A percentile compares a stretch with the other conserved stretches of the same genome.
Conservation (phyloP, 495 filamentous ascomycete species). For the Penicillium macrosclerotiorum region DNA sequence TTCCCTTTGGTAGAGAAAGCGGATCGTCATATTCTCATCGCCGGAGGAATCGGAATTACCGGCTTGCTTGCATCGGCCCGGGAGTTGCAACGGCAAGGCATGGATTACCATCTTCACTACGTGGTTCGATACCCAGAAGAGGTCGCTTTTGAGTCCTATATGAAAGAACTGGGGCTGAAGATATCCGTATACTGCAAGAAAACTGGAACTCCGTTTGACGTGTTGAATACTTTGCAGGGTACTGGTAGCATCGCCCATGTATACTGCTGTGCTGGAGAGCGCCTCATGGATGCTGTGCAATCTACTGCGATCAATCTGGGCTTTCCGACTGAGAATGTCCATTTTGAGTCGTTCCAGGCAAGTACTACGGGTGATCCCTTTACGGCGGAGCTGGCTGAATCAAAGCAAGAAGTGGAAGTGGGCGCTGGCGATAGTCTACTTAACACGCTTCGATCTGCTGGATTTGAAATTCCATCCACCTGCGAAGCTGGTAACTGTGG, state of each 20-base stretch:
- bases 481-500: constrained; percentile 14
- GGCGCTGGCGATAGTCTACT: constrained; percentile 1
- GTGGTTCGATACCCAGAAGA: constrained; percentile 6
- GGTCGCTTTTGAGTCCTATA: neutral
- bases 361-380: constrained; percentile 5
- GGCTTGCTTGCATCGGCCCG: constrained; percentile 3
- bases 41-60: constrained; percentile 13
- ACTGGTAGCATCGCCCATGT: constrained; percentile 3
- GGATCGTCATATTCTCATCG: constrained; percentile 6
- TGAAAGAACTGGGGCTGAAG: neutral
- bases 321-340: constrained; percentile 2
- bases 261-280: constrained; percentile 5
- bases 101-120: constrained; percentile 10
- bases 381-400: constrained; percentile 1
- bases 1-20: neutral
- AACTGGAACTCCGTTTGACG: neutral
- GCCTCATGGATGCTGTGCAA: constrained; percentile 1
- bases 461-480: constrained; percentile 9
- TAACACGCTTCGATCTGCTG: constrained; percentile 3
- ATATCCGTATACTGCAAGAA: constrained; percentile 8
- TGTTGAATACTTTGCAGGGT: neutral
- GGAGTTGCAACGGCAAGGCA: neutral
- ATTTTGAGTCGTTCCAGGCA: constrained; percentile 6
- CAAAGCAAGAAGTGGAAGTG: constrained; percentile 4
- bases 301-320: neutral